Percentiles rank a stretch among this genome's conserved stretches.
These are phyloP conservation scores for Cercospora berteroae DNA, from an alignment of 2,329 filamentous ascomycete genomes.

Conservation along the genomic window DNA sequence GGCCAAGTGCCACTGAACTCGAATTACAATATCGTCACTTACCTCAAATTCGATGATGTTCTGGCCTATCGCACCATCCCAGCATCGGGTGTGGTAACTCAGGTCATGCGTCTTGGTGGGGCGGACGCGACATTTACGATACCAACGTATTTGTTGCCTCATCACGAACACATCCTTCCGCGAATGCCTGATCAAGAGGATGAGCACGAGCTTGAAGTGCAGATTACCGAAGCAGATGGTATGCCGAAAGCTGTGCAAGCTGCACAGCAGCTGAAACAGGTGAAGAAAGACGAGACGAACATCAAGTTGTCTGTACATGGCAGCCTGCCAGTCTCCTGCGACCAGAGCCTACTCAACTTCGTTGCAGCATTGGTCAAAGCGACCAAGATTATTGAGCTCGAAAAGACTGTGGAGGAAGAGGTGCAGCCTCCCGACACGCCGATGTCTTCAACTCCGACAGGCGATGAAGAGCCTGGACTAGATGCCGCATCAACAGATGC, in stretches of 20 bases:
- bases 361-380: constrained; percentile 57
- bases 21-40: constrained; percentile 48
- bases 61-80: constrained; percentile 51
- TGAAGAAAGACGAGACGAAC: constrained; percentile 49
- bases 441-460: constrained; percentile 28
- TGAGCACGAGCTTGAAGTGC: constrained; percentile 37
- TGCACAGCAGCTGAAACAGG: constrained; percentile 42
- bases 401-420: constrained; percentile 45
- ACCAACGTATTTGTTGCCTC: constrained; percentile 53
- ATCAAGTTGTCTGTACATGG: constrained; percentile 51
- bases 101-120: constrained; percentile 53
- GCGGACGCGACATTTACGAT: constrained; percentile 51
- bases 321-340: constrained; percentile 50
- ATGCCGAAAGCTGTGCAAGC: constrained; percentile 45
- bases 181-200: constrained; percentile 39
- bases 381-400: constrained; percentile 56
- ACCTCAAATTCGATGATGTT: constrained; percentile 49
- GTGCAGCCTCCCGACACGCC: constrained; percentile 18
- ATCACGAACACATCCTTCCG: constrained; percentile 56
- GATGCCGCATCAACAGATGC: constrained; percentile 7
- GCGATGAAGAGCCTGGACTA: constrained; percentile 30
- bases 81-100: constrained; percentile 44
- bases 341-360: constrained; percentile 55
- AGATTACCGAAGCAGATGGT: constrained; percentile 45
- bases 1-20: constrained; percentile 52